A percentile compares a stretch with the other conserved stretches of the same genome.
Conservation (phyloP, 2,329 filamentous ascomycete genomes). For the Metarhizium robertsii region DNA sequence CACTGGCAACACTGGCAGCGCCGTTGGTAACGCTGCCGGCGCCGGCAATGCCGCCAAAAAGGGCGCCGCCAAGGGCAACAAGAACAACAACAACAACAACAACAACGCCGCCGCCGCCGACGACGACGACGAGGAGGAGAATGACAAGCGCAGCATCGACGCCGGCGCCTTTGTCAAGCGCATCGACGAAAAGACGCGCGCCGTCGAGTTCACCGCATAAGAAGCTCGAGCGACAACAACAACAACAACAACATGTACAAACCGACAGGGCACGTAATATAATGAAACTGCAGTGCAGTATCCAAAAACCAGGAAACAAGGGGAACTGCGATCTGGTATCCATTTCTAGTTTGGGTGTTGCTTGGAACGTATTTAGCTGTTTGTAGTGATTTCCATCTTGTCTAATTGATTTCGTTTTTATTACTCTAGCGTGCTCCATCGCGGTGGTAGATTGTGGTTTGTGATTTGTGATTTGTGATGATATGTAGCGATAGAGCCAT, state of each 20-base stretch:
- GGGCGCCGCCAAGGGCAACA: not conserved
- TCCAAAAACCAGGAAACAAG: not conserved
- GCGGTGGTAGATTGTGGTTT: too few relatives aligned
- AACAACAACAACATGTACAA: not conserved
- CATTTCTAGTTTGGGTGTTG: not conserved
- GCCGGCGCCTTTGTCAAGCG: constrained; percentile 6
- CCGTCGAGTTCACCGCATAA: constrained; percentile 11
- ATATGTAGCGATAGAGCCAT: too few relatives aligned
- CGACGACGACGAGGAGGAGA: constrained; percentile 1
- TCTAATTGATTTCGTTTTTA: not conserved
- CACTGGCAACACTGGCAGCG: not conserved
- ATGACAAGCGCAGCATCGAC: not conserved
- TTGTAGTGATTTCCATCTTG: not conserved
- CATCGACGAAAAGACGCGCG: constrained; percentile 6
- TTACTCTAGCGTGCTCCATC: too few relatives aligned
- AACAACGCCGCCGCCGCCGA: not conserved
- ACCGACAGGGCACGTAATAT: not conserved
- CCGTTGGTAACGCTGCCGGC: not conserved
- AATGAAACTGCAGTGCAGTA: not conserved
- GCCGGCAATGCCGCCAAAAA: not conserved
- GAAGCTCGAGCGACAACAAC: not conserved
- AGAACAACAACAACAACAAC: constrained; percentile 2
- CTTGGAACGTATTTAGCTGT: not conserved
- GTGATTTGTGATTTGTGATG: too few relatives aligned
- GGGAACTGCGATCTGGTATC: not conserved